Percentiles rank a stretch among this genome's conserved stretches.
Conservation (phyloP, 805 yeast species). For the Kuraishia molischiana region DNA sequence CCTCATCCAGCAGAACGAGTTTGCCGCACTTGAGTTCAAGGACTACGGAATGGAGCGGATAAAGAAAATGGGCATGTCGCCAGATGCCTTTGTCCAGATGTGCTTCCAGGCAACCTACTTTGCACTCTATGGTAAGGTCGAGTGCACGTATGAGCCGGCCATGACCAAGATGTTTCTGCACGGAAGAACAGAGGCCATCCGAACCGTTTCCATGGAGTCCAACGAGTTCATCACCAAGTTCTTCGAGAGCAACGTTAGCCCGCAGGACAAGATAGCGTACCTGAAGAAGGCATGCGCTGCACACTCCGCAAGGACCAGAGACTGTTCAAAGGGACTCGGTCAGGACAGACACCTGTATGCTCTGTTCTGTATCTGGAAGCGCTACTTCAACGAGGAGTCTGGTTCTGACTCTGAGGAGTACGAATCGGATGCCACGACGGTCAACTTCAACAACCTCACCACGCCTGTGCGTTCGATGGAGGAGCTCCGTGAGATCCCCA, state of each 20-base stretch:
- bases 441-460: slow-evolving; percentile 17
- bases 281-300: slow-evolving; percentile 61
- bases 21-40: slow-evolving; percentile 68
- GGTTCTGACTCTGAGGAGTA: slow-evolving; percentile 14
- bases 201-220: slow-evolving; percentile 76
- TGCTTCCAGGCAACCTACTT: slow-evolving; percentile 89
- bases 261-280: slow-evolving; percentile 46
- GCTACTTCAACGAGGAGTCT: slow-evolving; percentile 29
- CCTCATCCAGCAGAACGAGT: slow-evolving; percentile 82
- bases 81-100: slow-evolving; percentile 93
- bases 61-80: slow-evolving; percentile 79
- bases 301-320: slow-evolving; percentile 60
- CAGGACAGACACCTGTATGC: slow-evolving; percentile 90
- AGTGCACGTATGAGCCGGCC: slow-evolving; percentile 92
- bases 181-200: slow-evolving; percentile 88
- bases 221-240: slow-evolving; percentile 77
- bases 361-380: slow-evolving; percentile 77
- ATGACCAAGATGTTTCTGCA: slow-evolving; percentile 85
- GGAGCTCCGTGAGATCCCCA: slow-evolving; percentile 41
- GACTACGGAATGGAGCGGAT: slow-evolving; percentile 67
- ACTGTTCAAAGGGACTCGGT: slow-evolving; percentile 72
- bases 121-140: slow-evolving; percentile 86
- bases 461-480: slow-evolving; percentile 11
- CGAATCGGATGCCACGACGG: slow-evolving; percentile 20
- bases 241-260: slow-evolving; percentile 54